phyloP scores from a whole-genome alignment of 371 early-diverging fungal species.

The Mortierella sp. region DNA sequence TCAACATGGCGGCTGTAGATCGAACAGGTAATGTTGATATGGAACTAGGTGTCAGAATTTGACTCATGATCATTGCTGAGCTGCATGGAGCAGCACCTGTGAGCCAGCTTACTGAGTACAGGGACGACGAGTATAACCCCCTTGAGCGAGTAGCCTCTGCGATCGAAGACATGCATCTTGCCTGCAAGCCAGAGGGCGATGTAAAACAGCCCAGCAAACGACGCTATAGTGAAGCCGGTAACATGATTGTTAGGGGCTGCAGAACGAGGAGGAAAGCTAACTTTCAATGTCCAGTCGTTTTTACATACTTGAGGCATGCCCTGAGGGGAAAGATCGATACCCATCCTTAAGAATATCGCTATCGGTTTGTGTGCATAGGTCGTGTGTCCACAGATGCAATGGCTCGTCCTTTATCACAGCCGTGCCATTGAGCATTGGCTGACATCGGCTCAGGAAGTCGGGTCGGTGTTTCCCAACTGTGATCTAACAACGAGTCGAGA shows the following conservation, averaged over 20 bases:
- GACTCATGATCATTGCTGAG: no score
- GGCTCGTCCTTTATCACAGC: conserved; percentile 58
- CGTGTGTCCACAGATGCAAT: conserved; percentile 62
- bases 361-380: conserved; percentile 66
- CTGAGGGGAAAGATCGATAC: conserved; percentile 91
- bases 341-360: conserved; percentile 75
- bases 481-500: conserved; percentile 37
- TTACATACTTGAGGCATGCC: conserved; percentile 79
- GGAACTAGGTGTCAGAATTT: no score
- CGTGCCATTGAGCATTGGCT: conserved; percentile 58
- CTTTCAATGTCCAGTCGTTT: no score
- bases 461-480: conserved; percentile 79
- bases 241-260: neutral
- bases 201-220: conserved; percentile 75
- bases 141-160: conserved; percentile 72
- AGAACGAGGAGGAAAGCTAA: neutral
- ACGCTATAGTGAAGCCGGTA: conserved; percentile 46
- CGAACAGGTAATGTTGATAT: no score
- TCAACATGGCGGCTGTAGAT: no score
- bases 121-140: conserved; percentile 68
- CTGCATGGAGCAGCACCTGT: no score
- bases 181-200: conserved; percentile 74
- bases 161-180: conserved; percentile 75
- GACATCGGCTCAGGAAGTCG: conserved; percentile 88
- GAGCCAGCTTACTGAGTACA: conserved; percentile 44